Conservation (phyloP, 176 grass and related monocot species). For the Calamus simplicifolius region DNA sequence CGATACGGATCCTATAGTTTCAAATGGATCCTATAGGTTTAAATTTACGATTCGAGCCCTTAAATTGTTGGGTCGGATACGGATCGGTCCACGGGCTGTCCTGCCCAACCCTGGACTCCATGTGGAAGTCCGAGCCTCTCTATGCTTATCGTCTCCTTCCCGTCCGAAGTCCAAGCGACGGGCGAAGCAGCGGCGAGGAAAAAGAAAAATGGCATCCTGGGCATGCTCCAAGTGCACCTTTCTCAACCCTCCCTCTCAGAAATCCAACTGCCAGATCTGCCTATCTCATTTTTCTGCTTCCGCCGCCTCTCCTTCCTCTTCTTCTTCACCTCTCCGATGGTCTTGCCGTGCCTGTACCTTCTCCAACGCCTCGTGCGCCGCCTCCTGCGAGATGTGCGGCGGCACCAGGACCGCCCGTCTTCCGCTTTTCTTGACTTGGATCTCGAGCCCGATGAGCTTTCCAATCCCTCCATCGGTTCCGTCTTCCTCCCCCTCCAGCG, state of each 20-base stretch:
- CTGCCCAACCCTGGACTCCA: too few species aligned
- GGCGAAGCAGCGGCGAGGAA: too few species aligned
- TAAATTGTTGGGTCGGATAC: too few species aligned
- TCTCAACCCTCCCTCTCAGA: slow-evolving; percentile 20
- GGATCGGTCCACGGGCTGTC: too few species aligned
- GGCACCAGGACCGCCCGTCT: not conserved
- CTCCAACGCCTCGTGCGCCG: slow-evolving; percentile 27
- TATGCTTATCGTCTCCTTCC: too few species aligned
- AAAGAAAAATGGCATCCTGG: slow-evolving; percentile 20
- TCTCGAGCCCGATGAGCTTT: slow-evolving; percentile 35
- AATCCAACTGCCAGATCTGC: slow-evolving; percentile 37
- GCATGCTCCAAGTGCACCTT: slow-evolving; percentile 35
- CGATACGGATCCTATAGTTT: too few species aligned
- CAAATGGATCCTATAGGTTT: too few species aligned
- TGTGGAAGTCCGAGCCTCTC: too few species aligned
- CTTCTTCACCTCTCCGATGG: slow-evolving; percentile 11
- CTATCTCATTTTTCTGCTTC: not conserved
- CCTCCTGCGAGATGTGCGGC: slow-evolving; percentile 32
- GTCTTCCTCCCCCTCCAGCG: slow-evolving; percentile 47
- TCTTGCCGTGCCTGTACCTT: slow-evolving; percentile 36
- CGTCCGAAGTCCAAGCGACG: too few species aligned
- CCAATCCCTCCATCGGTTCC: slow-evolving; percentile 28
- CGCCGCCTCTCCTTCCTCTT: not conserved
- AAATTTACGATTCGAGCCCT: too few species aligned
- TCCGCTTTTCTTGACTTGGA: slow-evolving; percentile 19